phyloP scores from a whole-genome alignment of 1,139 yeast species.

The Candida frijolesensis region DNA sequence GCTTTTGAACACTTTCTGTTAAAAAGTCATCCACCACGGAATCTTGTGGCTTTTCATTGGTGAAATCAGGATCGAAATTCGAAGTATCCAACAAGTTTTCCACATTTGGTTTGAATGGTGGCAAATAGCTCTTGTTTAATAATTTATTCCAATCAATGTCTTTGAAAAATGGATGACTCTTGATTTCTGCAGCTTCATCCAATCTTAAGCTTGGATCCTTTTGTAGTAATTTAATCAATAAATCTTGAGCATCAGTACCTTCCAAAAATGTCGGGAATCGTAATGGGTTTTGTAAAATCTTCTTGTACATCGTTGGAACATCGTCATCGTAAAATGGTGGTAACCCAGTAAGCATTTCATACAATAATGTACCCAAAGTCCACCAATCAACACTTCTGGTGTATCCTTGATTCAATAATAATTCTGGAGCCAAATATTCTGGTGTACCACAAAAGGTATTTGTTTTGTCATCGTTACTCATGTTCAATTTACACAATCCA shows the following conservation, averaged over 20 bases:
- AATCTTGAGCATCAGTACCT: conserved; percentile 77
- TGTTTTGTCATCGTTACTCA: conserved; percentile 86
- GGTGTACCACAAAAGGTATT: conserved; percentile 97
- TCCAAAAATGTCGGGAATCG: conserved; percentile 89
- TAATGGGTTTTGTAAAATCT: conserved; percentile 85
- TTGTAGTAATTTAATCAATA: conserved; percentile 72
- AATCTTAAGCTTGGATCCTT: conserved; percentile 85
- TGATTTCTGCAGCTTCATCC: conserved; percentile 84
- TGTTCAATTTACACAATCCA: conserved; percentile 92
- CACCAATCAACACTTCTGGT: conserved; percentile 97
- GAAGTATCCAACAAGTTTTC: conserved; percentile 86
- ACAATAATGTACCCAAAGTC: conserved; percentile 91
- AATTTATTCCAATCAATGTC: conserved; percentile 91
- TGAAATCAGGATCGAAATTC: conserved; percentile 90
- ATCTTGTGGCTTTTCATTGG: conserved; percentile 91
- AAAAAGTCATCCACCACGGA: conserved; percentile 91
- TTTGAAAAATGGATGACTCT: conserved; percentile 81
- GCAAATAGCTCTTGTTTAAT: conserved; percentile 84
- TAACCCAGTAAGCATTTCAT: conserved; percentile 94
- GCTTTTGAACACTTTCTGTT: conserved; percentile 90
- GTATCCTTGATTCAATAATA: conserved; percentile 87
- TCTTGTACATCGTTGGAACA: conserved; percentile 91
- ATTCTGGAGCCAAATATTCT: conserved; percentile 93
- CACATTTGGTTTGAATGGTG: conserved; percentile 94
- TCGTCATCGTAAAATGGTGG: conserved; percentile 97